phyloP scores from a whole-genome alignment of 2,329 filamentous ascomycete species.

The Metarhizium sp. region DNA sequence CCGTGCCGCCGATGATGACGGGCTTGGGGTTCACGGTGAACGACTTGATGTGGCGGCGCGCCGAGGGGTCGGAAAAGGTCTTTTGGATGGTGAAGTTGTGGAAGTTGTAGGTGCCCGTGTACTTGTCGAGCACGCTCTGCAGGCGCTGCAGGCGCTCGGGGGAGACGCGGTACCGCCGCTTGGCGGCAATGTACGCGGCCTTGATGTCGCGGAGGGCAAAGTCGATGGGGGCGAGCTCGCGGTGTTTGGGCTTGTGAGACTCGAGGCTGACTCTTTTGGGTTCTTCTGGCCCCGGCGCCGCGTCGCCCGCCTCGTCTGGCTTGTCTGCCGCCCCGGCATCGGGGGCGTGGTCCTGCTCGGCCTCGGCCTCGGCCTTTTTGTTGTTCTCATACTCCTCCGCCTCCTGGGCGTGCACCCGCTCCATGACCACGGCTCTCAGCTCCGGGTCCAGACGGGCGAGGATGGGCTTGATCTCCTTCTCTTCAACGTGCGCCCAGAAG shows the following conservation, averaged over 20 bases:
- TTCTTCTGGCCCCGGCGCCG: slow-evolving; percentile 8
- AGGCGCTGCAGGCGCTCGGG: slow-evolving; percentile 62
- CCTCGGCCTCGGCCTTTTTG: slow-evolving; percentile 10
- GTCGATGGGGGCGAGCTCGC: slow-evolving; percentile 44
- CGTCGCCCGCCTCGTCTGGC: neutral
- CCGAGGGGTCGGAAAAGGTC: slow-evolving; percentile 66
- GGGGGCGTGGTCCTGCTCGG: slow-evolving; percentile 14
- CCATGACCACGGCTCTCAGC: slow-evolving; percentile 52
- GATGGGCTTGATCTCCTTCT: slow-evolving; percentile 67
- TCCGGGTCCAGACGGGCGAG: slow-evolving; percentile 53
- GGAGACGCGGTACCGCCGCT: slow-evolving; percentile 76
- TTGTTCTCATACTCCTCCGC: slow-evolving; percentile 17
- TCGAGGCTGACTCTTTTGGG: slow-evolving; percentile 14
- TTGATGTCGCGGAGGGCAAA: slow-evolving; percentile 66
- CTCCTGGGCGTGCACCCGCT: slow-evolving; percentile 42
- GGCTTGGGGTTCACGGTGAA: slow-evolving; percentile 71
- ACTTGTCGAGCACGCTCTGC: slow-evolving; percentile 64
- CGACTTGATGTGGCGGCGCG: slow-evolving; percentile 85
- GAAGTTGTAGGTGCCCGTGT: slow-evolving; percentile 80
- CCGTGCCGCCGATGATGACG: slow-evolving; percentile 79
- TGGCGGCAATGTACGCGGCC: slow-evolving; percentile 70
- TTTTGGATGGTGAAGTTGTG: slow-evolving; percentile 98
- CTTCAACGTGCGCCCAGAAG: slow-evolving; percentile 79
- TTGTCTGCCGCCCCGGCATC: slow-evolving; percentile 10
- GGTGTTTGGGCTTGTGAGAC: slow-evolving; percentile 29